A percentile compares a stretch with the other conserved stretches of the same genome.
Evolutionary conservation across 345 rosid genomes (phyloP).

Genomic region (Bruguiera sexangula): DNA sequence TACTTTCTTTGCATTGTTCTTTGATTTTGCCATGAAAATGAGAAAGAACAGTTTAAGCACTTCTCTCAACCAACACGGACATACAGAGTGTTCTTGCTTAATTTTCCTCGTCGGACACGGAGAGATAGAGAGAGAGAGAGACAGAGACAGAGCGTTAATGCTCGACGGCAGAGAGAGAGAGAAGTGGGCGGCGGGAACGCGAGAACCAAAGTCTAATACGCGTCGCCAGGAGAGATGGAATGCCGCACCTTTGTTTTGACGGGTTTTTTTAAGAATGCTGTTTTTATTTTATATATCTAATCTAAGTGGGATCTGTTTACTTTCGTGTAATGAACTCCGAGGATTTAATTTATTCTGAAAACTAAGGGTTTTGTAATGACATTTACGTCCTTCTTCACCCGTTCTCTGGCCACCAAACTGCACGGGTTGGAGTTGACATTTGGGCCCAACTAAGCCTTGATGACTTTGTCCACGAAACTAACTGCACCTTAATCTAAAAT

Average conservation of each 20-base stretch:
- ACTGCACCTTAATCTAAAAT: too few species aligned
- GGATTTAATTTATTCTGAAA: too few species aligned
- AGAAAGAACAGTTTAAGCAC: neutral
- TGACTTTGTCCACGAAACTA: too few species aligned
- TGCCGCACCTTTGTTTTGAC: too few species aligned
- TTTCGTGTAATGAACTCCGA: too few species aligned
- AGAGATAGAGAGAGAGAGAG: neutral
- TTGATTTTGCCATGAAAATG: slow-evolving; percentile 25
- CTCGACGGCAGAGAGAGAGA: neutral
- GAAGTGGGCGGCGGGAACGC: slow-evolving; percentile 13
- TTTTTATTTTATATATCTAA: neutral
- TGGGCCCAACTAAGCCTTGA: too few species aligned
- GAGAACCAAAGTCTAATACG: neutral
- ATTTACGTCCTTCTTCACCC: too few species aligned
- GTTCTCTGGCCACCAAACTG: too few species aligned
- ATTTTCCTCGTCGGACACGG: neutral
- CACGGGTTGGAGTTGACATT: too few species aligned
- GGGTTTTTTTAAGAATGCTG: slow-evolving; percentile 4
- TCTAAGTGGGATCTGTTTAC: slow-evolving; percentile 2
- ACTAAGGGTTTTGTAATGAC: too few species aligned
- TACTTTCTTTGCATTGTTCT: slow-evolving; percentile 25
- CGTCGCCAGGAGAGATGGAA: neutral
- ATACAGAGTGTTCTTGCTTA: neutral
- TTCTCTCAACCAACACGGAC: neutral
- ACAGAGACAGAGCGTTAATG: neutral